phyloP scores from a whole-genome alignment of 768 basidiomycete genomes.

The Cyclocybe cylindracea region DNA sequence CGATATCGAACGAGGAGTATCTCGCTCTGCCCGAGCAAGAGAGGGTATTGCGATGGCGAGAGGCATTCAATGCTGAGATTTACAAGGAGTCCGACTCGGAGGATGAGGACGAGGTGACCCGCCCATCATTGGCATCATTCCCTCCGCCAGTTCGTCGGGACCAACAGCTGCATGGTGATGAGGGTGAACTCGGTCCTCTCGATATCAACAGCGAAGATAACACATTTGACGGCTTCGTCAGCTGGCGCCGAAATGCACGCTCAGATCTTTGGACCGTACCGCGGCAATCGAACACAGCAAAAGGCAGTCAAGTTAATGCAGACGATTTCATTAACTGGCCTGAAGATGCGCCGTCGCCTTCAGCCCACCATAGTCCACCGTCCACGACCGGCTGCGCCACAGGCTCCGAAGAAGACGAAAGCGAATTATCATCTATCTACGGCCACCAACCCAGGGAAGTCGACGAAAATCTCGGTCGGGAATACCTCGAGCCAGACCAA shows the following conservation, averaged over 20 bases:
- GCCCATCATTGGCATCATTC: too few relatives aligned
- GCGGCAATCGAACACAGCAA: not conserved
- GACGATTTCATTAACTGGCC: constrained; percentile 23
- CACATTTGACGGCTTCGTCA: too few relatives aligned
- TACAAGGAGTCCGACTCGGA: constrained; percentile 11
- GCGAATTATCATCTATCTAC: not conserved
- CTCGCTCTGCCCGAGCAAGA: constrained; percentile 16
- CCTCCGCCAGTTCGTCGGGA: too few relatives aligned
- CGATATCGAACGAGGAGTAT: constrained; percentile 3
- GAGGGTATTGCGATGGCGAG: constrained; percentile 14
- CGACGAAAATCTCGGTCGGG: constrained; percentile 17
- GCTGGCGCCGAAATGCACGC: too few relatives aligned
- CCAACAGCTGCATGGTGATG: too few relatives aligned
- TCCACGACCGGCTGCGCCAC: not conserved
- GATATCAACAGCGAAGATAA: too few relatives aligned
- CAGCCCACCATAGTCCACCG: constrained; percentile 3
- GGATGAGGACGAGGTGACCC: not conserved
- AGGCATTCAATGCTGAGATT: constrained; percentile 17
- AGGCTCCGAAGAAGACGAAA: not conserved
- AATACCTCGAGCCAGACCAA: constrained; percentile 16
- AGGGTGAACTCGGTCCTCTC: too few relatives aligned
- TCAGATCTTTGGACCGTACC: too few relatives aligned
- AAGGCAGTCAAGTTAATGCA: not conserved
- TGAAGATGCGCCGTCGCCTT: constrained; percentile 7
- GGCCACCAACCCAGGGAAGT: not conserved